These are phyloP conservation scores for Rosa hybrid DNA, from an alignment of 331 rosid species.

Conservation along the genomic window DNA sequence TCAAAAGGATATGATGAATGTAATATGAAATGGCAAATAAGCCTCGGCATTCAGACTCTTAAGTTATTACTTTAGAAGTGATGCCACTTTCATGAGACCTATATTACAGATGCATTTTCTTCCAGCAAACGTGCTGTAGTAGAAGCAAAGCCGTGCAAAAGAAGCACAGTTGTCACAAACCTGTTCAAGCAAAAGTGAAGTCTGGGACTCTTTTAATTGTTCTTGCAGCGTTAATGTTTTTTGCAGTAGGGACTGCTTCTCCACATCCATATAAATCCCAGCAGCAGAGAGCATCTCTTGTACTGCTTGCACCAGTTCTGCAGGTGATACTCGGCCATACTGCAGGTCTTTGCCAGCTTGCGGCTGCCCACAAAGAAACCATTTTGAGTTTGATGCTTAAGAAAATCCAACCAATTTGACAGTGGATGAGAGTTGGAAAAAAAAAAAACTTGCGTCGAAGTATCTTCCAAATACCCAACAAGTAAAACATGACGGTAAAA, in stretches of 20 bases:
- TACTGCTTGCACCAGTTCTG: slow-evolving; percentile 90
- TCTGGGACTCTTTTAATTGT: slow-evolving; percentile 79
- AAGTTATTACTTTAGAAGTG: neutral
- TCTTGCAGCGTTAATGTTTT: slow-evolving; percentile 80
- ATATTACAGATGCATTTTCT: neutral
- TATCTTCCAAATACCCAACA: neutral
- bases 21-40: neutral
- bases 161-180: slow-evolving; percentile 42
- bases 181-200: slow-evolving; percentile 84
- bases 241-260: slow-evolving; percentile 76
- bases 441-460: neutral
- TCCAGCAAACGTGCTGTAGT: slow-evolving; percentile 4
- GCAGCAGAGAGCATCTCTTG: slow-evolving; percentile 92
- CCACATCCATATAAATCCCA: slow-evolving; percentile 84
- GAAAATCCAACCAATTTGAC: slow-evolving; percentile 10
- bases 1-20: neutral
- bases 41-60: neutral
- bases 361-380: slow-evolving; percentile 34
- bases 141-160: slow-evolving; percentile 11
- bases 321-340: slow-evolving; percentile 80
- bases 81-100: slow-evolving; percentile 1
- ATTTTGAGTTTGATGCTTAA: slow-evolving; percentile 45
- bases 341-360: slow-evolving; percentile 57
- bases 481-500: neutral
- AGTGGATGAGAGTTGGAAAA: neutral